Percentiles rank a stretch among this genome's conserved stretches.
Evolutionary conservation across 2,329 filamentous ascomycete species (phyloP).

Genomic region (Claviceps cyperi): DNA sequence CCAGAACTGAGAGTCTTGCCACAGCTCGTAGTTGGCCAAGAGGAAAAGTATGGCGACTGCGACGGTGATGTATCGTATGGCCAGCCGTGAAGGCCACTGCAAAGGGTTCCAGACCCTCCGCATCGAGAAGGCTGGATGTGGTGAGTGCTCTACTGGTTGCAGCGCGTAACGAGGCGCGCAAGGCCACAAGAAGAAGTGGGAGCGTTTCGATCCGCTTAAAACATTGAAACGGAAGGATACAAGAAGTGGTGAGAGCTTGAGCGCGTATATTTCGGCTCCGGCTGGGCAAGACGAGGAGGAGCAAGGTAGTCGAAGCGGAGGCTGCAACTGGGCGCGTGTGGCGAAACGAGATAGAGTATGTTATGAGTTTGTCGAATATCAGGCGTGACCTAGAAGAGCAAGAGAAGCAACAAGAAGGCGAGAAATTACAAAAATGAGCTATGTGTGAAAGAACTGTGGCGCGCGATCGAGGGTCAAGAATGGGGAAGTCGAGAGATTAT

Average conservation of each 20-base stretch:
- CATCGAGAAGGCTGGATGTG: slow-evolving; percentile 2
- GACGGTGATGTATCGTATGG: slow-evolving; percentile 16
- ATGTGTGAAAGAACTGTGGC: not conserved
- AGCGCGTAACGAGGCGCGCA: not conserved
- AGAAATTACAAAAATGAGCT: not conserved
- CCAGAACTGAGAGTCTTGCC: slow-evolving; percentile 15
- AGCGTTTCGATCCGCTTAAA: not conserved
- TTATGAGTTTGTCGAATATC: not conserved
- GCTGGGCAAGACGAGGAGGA: not conserved
- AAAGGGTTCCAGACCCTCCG: slow-evolving; percentile 2
- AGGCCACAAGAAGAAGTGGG: not conserved
- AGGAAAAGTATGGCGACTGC: slow-evolving; percentile 11
- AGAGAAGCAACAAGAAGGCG: not conserved
- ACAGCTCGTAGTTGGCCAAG: slow-evolving; percentile 18
- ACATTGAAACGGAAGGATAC: not conserved
- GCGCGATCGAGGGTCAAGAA: not conserved
- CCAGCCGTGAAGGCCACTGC: slow-evolving; percentile 14
- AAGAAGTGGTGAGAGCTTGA: not conserved
- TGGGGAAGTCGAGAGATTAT: not conserved
- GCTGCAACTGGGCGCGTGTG: not conserved
- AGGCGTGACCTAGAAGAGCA: not conserved
- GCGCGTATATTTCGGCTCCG: not conserved
- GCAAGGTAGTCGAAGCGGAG: not conserved
- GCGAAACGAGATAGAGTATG: not conserved
- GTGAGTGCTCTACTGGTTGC: not conserved